These are phyloP conservation scores for Phytophthora syringae DNA, from an alignment of 352 stramenopile species.

Conservation along the genomic window DNA sequence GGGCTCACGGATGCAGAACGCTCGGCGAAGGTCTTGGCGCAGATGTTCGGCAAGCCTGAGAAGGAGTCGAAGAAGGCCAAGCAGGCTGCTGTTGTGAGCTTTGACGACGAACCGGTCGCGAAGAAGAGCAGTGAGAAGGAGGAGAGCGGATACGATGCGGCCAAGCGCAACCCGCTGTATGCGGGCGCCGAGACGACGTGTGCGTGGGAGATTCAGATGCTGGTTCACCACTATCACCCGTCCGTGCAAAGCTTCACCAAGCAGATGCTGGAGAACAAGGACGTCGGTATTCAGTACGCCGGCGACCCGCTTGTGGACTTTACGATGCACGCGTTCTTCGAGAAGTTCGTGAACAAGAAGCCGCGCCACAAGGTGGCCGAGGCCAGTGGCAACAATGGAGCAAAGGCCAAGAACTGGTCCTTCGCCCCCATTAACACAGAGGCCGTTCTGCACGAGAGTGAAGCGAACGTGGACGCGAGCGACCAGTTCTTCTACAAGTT, in stretches of 20 bases:
- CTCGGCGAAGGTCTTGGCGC: constrained; percentile 58
- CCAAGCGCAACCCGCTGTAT: constrained; percentile 90
- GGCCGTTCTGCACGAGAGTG: constrained; percentile 65
- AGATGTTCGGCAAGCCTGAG: constrained; percentile 63
- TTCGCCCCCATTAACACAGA: constrained; percentile 76
- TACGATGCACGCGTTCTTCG: constrained; percentile 96
- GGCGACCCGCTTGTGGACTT: constrained; percentile 98
- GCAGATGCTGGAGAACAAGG: constrained; percentile 68
- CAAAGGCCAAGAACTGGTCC: constrained; percentile 68
- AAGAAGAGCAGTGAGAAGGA: constrained; percentile 15
- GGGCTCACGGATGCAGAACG: constrained; percentile 59
- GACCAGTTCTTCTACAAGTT: constrained; percentile 96
- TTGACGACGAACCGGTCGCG: constrained; percentile 41
- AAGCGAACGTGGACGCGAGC: constrained; percentile 73
- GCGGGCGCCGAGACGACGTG: constrained; percentile 72
- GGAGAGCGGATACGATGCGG: constrained; percentile 72
- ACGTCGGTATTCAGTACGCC: constrained; percentile 88
- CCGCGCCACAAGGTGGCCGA: constrained; percentile 67
- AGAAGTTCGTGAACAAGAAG: constrained; percentile 99
- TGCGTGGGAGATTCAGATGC: constrained; percentile 94
- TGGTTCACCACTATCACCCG: constrained; percentile 96
- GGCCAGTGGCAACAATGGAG: constrained; percentile 12
- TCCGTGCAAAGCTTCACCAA: constrained; percentile 94
- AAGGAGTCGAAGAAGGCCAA: constrained; percentile 24
- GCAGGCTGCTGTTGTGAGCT: constrained; percentile 35